These are phyloP conservation scores for Echinosophora koreensis DNA, from an alignment of 306 rosid genomes.

Conservation along the genomic window DNA sequence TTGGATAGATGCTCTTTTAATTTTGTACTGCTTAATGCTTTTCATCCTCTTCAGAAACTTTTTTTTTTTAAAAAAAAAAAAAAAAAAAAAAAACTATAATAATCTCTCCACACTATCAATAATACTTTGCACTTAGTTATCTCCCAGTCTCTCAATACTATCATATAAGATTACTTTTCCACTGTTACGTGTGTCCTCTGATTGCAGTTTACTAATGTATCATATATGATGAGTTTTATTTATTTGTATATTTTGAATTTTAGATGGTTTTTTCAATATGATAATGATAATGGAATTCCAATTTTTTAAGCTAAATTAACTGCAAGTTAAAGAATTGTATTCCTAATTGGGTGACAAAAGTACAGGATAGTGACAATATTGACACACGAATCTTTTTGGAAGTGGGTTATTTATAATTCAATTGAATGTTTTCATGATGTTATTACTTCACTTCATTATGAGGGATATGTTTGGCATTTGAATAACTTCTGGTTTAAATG, in stretches of 20 bases:
- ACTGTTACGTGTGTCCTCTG: neutral
- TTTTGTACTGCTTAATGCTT: neutral
- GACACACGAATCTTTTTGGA: slow-evolving; percentile 1
- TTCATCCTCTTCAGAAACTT: neutral
- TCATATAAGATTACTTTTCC: neutral
- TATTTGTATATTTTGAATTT: neutral
- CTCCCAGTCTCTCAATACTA: neutral
- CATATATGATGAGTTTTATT: slow-evolving; percentile 14
- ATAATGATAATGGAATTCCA: neutral
- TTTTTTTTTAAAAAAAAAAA: neutral
- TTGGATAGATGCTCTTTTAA: neutral
- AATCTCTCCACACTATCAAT: neutral
- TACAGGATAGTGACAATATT: neutral
- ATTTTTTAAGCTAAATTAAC: neutral
- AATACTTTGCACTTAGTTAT: neutral
- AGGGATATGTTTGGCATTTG: slow-evolving; percentile 8
- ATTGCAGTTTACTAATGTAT: slow-evolving; percentile 21
- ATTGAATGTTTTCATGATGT: neutral
- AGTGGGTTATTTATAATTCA: neutral
- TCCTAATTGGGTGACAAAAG: neutral
- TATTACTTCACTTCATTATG: slow-evolving; percentile 15
- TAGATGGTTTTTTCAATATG: slow-evolving; percentile 3
- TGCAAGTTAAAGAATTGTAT: slow-evolving; percentile 17
- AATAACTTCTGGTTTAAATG: slow-evolving; percentile 30
- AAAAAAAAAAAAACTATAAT: too few species aligned